Evolutionary conservation across 2,329 filamentous ascomycete species (phyloP).

Genomic region (Colletotrichum limetticola): DNA sequence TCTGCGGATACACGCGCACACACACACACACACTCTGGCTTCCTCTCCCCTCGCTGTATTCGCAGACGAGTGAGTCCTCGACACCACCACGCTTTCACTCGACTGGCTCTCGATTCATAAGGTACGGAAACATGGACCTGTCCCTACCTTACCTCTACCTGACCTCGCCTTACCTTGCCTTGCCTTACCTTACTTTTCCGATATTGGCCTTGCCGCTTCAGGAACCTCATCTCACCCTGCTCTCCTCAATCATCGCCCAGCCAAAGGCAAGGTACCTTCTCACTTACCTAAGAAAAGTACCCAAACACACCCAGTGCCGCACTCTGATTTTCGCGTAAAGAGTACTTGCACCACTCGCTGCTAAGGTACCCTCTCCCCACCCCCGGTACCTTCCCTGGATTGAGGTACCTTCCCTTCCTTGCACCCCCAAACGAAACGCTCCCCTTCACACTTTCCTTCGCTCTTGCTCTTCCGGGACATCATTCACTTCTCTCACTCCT

Average conservation of each 20-base stretch:
- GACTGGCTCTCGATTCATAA: not conserved
- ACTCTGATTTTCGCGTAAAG: conserved; percentile 13
- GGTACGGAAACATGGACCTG: not conserved
- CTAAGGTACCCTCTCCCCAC: not conserved
- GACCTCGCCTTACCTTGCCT: not conserved
- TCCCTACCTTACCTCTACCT: conserved; percentile 6
- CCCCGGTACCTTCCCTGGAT: conserved; percentile 9
- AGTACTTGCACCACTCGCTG: not conserved
- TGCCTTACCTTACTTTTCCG: not conserved
- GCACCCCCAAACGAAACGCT: conserved; percentile 33
- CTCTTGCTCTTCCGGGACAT: conserved; percentile 3
- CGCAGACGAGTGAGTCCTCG: not conserved
- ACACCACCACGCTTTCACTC: not conserved
- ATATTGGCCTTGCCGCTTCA: not conserved
- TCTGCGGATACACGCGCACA: not conserved
- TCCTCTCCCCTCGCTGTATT: not conserved
- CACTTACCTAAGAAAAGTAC: not conserved
- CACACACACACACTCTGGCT: not conserved
- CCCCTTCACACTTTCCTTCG: conserved; percentile 15
- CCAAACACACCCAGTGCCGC: conserved; percentile 1
- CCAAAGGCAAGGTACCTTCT: not conserved
- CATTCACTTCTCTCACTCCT: conserved; percentile 17
- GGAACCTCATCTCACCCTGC: not conserved
- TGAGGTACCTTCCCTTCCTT: conserved; percentile 18
- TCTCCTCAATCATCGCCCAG: not conserved